phyloP scores from a whole-genome alignment of 352 stramenopile species.

The Thalassiosira livingstoniorum region DNA sequence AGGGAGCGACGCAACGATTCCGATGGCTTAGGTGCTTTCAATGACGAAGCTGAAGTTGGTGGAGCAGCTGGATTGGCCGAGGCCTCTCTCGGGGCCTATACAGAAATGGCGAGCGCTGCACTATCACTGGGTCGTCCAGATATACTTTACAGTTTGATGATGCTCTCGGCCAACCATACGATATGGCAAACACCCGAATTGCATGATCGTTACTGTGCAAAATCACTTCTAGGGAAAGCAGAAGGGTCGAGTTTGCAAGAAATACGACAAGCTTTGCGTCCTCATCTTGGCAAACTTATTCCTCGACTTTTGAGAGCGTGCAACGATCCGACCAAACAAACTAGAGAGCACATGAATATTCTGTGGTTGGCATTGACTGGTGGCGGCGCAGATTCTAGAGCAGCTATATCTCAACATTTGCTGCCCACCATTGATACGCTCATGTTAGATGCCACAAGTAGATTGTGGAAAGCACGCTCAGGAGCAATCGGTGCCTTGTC shows the following conservation, averaged over 20 bases:
- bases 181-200: slow-evolving; percentile 65
- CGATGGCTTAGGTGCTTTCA: slow-evolving; percentile 23
- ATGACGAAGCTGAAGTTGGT: slow-evolving; percentile 60
- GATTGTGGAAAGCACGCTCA: slow-evolving; percentile 75
- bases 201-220: slow-evolving; percentile 71
- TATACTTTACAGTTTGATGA: slow-evolving; percentile 82
- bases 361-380: slow-evolving; percentile 83
- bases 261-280: slow-evolving; percentile 67
- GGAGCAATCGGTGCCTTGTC: slow-evolving; percentile 75
- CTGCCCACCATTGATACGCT: slow-evolving; percentile 77
- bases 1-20: slow-evolving; percentile 55
- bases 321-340: slow-evolving; percentile 84
- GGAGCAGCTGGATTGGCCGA: slow-evolving; percentile 76
- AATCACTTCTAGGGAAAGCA: slow-evolving; percentile 70
- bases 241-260: slow-evolving; percentile 56
- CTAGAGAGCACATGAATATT: slow-evolving; percentile 80
- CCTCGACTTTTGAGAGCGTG: slow-evolving; percentile 76
- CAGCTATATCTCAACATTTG: slow-evolving; percentile 73
- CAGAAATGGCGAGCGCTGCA: slow-evolving; percentile 79
- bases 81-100: slow-evolving; percentile 79
- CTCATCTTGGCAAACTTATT: slow-evolving; percentile 80
- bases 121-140: slow-evolving; percentile 67
- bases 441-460: slow-evolving; percentile 76
- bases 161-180: slow-evolving; percentile 77
- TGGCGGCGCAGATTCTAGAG: slow-evolving; percentile 73